phyloP scores from a whole-genome alignment of 1,284 basidiomycete genomes.

The Earliella scabrosa region DNA sequence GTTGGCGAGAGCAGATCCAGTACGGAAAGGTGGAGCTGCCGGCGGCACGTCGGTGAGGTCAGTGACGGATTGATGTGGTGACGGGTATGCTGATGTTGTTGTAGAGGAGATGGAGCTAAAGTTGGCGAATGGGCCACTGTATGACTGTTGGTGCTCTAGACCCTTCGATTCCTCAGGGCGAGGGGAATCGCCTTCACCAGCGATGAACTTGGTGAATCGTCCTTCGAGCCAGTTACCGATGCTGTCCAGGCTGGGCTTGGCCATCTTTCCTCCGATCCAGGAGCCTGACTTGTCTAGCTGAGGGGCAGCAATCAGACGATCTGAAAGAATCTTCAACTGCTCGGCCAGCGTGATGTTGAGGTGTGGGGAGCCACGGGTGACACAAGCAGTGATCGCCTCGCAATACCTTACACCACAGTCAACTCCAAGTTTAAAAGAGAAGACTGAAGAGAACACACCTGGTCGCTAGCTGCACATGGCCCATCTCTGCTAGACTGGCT shows the following conservation, averaged over 20 bases:
- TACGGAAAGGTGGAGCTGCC: slow-evolving; percentile 51
- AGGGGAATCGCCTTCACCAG: slow-evolving; percentile 76
- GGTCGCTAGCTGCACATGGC: slow-evolving; percentile 74
- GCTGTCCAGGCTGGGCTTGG: slow-evolving; percentile 90
- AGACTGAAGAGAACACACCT: slow-evolving; percentile 49
- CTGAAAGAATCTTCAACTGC: slow-evolving; percentile 81
- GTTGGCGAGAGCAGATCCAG: slow-evolving; percentile 68
- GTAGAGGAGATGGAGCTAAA: slow-evolving; percentile 93
- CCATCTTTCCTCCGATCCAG: slow-evolving; percentile 83
- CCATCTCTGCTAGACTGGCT: slow-evolving; percentile 76
- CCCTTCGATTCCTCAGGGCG: slow-evolving; percentile 45
- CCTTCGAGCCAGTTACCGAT: slow-evolving; percentile 94
- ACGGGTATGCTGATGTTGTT: slow-evolving; percentile 70
- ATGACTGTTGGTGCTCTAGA: slow-evolving; percentile 46
- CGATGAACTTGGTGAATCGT: slow-evolving; percentile 95
- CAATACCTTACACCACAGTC: slow-evolving; percentile 72
- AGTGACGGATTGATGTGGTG: slow-evolving; percentile 64
- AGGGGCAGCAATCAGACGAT: slow-evolving; percentile 81
- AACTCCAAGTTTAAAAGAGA: background rate
- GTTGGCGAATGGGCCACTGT: slow-evolving; percentile 89
- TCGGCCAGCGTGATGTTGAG: slow-evolving; percentile 71
- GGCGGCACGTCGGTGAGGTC: slow-evolving; percentile 47
- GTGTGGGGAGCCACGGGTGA: slow-evolving; percentile 71
- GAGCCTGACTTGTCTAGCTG: slow-evolving; percentile 74
- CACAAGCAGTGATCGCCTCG: slow-evolving; percentile 81